Evolutionary conservation across 2,329 filamentous ascomycete species (phyloP).

Genomic region (Trichophaea hybrida): DNA sequence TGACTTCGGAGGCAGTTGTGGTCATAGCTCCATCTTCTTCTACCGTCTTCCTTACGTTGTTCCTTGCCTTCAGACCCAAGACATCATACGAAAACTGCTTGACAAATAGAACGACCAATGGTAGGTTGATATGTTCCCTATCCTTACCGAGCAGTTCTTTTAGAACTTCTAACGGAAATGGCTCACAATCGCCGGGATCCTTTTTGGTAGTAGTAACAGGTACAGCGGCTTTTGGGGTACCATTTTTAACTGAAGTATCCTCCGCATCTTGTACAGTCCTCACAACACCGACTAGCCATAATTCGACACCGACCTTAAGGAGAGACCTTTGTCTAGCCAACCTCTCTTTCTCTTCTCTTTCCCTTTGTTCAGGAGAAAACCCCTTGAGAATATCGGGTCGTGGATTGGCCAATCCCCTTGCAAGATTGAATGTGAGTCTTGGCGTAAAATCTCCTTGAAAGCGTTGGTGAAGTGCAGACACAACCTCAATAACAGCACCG

Average conservation of each 20-base stretch:
- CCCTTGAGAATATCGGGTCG: slow-evolving; percentile 47
- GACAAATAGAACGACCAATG: slow-evolving; percentile 84
- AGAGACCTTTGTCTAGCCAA: slow-evolving; percentile 72
- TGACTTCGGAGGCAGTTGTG: slow-evolving; percentile 2
- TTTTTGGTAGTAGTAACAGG: slow-evolving; percentile 42
- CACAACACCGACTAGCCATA: slow-evolving; percentile 85
- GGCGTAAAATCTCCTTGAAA: slow-evolving; percentile 27
- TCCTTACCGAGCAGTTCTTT: slow-evolving; percentile 93
- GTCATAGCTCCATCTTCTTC: slow-evolving; percentile 63
- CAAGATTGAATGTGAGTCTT: slow-evolving; percentile 27
- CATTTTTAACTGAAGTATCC: slow-evolving; percentile 36
- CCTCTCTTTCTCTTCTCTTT: slow-evolving; percentile 92
- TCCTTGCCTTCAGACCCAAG: slow-evolving; percentile 59
- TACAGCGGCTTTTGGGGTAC: slow-evolving; percentile 47
- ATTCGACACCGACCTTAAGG: slow-evolving; percentile 77
- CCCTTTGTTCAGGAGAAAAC: slow-evolving; percentile 64
- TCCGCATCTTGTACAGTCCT: slow-evolving; percentile 64
- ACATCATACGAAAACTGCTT: slow-evolving; percentile 96
- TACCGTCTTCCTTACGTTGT: slow-evolving; percentile 69
- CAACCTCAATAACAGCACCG: slow-evolving; percentile 25
- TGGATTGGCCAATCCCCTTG: slow-evolving; percentile 26
- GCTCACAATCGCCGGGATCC: slow-evolving; percentile 50
- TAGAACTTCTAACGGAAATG: slow-evolving; percentile 91
- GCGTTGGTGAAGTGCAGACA: slow-evolving; percentile 27
- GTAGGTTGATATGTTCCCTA: slow-evolving; percentile 78